Base-by-base conservation (phyloP, 148 eudicot genomes). In the Rhododendron williamsianum region DNA sequence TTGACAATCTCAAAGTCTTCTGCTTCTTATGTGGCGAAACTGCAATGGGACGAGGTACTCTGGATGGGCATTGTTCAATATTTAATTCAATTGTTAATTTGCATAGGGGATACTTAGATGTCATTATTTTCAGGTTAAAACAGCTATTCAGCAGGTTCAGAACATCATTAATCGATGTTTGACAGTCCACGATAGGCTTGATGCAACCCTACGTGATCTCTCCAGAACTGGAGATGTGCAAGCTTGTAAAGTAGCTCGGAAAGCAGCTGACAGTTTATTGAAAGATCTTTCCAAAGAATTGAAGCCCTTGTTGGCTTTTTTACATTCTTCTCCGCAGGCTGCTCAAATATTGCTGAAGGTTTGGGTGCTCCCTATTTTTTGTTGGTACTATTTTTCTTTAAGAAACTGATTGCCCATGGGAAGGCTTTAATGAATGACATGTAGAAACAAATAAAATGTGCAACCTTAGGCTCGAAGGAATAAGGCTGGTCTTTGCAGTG, bases 1-100 rank as follows among this genome's bases (percentile, higher is more conserved):
- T 82, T 97, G 80, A 95, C 99, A 43, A 97, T 97, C 89, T 97
- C 99, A 83, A 97, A 97, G 88, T 89, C 95, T 15, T 94, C 99
- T 84, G 87, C 98, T 83, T 95, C 98, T 83, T 97, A 97, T 85
- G 63, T 97, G 84, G 99, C 99, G 58, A 94, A 90, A 87, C 90
- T 93, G 87, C 99, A 97, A 87, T 92, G 96, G 98, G 99, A 97
- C 82, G 99, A 97, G 99, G 99, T 94, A 84, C 27, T 36, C 33
- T 54, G 90, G 35, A 72, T 18, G 30, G 67, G 74, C 25, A 4
- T 33, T 54, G 69, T 27, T 46, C 7, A 27, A 19, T 23, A 8
- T 27, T 1, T 69, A 60, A 43, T 81, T 21, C 1, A 76, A 9
- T 36, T 45, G 9, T 82, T 12, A 23, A 49, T 81, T 11, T 56